Evolutionary conservation across 1,284 basidiomycete species (phyloP).

Genomic region (Amylostereum chailletii): DNA sequence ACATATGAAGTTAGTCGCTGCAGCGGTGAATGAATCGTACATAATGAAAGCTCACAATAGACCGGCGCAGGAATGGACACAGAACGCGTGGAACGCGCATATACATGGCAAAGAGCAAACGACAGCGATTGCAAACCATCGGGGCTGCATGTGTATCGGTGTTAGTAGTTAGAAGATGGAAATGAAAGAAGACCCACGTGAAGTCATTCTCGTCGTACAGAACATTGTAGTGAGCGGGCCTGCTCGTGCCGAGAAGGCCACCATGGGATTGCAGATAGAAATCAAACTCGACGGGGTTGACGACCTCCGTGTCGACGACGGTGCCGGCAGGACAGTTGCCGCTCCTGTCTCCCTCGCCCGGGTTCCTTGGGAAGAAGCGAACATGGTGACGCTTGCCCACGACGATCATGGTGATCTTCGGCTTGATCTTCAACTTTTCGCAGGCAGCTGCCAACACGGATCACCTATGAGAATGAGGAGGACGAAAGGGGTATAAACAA

Average conservation of each 20-base stretch:
- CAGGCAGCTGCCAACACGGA: slow-evolving; percentile 40
- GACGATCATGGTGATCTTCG: slow-evolving; percentile 66
- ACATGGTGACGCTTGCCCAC: slow-evolving; percentile 75
- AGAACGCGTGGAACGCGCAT: slow-evolving; percentile 73
- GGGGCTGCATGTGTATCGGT: slow-evolving; percentile 29
- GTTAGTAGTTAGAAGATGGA: neutral
- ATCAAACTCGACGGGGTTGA: slow-evolving; percentile 71
- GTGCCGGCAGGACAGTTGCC: slow-evolving; percentile 73
- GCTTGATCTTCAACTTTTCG: slow-evolving; percentile 39
- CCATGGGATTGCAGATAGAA: slow-evolving; percentile 76
- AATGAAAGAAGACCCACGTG: slow-evolving; percentile 24
- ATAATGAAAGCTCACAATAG: slow-evolving; percentile 49
- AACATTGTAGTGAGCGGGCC: slow-evolving; percentile 60
- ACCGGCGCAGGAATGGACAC: slow-evolving; percentile 81
- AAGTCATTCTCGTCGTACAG: slow-evolving; percentile 52
- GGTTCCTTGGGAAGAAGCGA: slow-evolving; percentile 60
- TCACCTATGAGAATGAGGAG: neutral
- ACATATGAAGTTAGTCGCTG: slow-evolving; percentile 1
- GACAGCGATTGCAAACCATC: slow-evolving; percentile 64
- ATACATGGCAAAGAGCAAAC: slow-evolving; percentile 74
- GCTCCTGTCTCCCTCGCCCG: slow-evolving; percentile 45
- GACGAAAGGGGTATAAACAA: slow-evolving; percentile 9
- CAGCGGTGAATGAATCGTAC: neutral
- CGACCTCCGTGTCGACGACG: slow-evolving; percentile 63
- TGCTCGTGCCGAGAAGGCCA: slow-evolving; percentile 45